A percentile compares a stretch with the other conserved stretches of the same genome.
These are phyloP conservation scores for Chlamydomonas sphaeroides DNA, from an alignment of 139 green algal genomes.

Conservation along the genomic window DNA sequence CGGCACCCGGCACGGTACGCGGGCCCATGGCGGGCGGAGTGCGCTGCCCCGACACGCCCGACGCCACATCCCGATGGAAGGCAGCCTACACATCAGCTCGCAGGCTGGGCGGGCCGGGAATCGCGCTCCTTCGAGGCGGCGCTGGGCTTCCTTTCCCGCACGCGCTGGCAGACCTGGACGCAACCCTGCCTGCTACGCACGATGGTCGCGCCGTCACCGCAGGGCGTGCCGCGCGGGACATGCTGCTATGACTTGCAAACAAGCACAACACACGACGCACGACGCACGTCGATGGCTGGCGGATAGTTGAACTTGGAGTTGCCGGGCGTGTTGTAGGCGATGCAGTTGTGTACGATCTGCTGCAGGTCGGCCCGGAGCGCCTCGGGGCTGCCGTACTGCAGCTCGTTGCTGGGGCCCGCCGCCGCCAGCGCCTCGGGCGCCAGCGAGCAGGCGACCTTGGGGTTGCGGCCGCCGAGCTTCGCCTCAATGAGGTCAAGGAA, in stretches of 20 bases:
- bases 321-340: slow-evolving; percentile 17
- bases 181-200: background rate
- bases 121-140: background rate
- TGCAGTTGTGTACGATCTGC: slow-evolving; percentile 28
- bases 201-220: background rate
- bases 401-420: background rate
- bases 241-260: background rate
- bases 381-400: slow-evolving; percentile 21
- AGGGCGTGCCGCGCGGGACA: no score
- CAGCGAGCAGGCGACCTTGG: background rate
- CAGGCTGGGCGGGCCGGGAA: no score
- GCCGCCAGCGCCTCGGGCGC: no score
- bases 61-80: no score
- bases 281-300: background rate
- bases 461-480: slow-evolving; percentile 19
- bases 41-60: no score
- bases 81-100: no score
- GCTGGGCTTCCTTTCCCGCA: background rate
- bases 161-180: background rate
- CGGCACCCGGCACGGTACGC: no score
- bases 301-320: slow-evolving; percentile 13
- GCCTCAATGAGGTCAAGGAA: slow-evolving; percentile 15
- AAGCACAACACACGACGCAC: background rate
- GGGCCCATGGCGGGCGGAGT: no score
- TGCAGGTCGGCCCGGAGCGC: slow-evolving; percentile 15